phyloP scores from a whole-genome alignment of 1,139 yeast species.

The Suzukiozyma palmioleophila region DNA sequence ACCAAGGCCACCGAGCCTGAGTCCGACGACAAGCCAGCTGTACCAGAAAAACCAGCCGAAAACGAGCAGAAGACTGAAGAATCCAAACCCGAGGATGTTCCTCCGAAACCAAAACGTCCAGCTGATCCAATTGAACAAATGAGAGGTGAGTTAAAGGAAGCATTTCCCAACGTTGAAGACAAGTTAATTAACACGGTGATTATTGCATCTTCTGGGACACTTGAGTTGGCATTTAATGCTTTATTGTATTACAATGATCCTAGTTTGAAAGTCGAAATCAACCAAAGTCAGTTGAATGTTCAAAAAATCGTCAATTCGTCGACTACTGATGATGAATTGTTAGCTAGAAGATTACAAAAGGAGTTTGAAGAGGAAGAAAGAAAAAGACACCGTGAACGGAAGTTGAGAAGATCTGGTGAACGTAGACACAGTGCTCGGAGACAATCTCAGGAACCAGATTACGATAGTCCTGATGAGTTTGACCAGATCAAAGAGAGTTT shows the following conservation, averaged over 20 bases:
- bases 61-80: slow-evolving; percentile 6
- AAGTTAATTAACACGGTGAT: slow-evolving; percentile 70
- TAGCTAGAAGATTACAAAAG: slow-evolving; percentile 78
- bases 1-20: not conserved
- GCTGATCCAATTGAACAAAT: slow-evolving; percentile 51
- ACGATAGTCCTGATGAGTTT: slow-evolving; percentile 60
- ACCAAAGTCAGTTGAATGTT: slow-evolving; percentile 12
- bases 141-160: slow-evolving; percentile 60
- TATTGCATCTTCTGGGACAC: slow-evolving; percentile 76
- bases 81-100: slow-evolving; percentile 34
- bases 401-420: slow-evolving; percentile 6
- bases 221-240: slow-evolving; percentile 88
- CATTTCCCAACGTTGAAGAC: slow-evolving; percentile 75
- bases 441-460: slow-evolving; percentile 28
- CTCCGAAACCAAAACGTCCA: slow-evolving; percentile 74
- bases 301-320: slow-evolving; percentile 11
- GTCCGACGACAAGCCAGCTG: slow-evolving; percentile 4
- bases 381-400: slow-evolving; percentile 20
- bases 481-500: slow-evolving; percentile 69
- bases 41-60: slow-evolving; percentile 3
- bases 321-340: slow-evolving; percentile 62
- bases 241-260: slow-evolving; percentile 80
- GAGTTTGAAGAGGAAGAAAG: slow-evolving; percentile 54
- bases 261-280: slow-evolving; percentile 56
- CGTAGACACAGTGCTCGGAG: slow-evolving; percentile 11